These are phyloP conservation scores for Dichotomocladium elegans DNA, from an alignment of 371 early-diverging fungal genomes.

Conservation along the genomic window DNA sequence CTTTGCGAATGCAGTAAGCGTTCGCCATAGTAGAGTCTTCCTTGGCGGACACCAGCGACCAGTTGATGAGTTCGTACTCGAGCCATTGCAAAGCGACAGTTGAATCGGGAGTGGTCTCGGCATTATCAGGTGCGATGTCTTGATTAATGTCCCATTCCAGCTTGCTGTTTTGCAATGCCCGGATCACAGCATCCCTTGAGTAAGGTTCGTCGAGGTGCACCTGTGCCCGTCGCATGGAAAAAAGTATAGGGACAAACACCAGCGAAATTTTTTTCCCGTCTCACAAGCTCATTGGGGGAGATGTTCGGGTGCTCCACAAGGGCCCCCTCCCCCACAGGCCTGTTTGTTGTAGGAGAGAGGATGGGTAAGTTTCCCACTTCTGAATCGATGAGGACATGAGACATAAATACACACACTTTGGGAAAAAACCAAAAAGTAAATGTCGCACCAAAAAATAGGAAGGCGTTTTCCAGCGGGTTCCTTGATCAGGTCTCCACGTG, in stretches of 20 bases:
- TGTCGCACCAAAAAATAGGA: too few species aligned
- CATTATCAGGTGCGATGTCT: constrained; percentile 15
- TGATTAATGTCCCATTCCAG: constrained; percentile 22
- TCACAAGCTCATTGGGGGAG: too few species aligned
- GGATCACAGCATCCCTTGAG: constrained; percentile 33
- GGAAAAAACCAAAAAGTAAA: too few species aligned
- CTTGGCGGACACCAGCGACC: constrained; percentile 40
- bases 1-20: constrained; percentile 69
- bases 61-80: constrained; percentile 66
- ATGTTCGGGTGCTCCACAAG: too few species aligned
- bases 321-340: too few species aligned
- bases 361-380: too few species aligned
- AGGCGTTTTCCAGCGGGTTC: too few species aligned
- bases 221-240: constrained; percentile 18
- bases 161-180: constrained; percentile 18
- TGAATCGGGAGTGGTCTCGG: constrained; percentile 9
- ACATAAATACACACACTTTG: too few species aligned
- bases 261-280: too few species aligned
- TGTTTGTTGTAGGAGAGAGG: too few species aligned
- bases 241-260: not conserved
- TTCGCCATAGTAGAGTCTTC: constrained; percentile 30
- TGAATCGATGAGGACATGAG: too few species aligned
- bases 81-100: constrained; percentile 55
- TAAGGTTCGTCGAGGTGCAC: constrained; percentile 46
- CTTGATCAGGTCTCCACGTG: too few species aligned